Percentiles rank a stretch among this genome's conserved stretches.
These are phyloP conservation scores for Penicillium sp. DNA, from an alignment of 2,329 filamentous ascomycete species.

Conservation along the genomic window DNA sequence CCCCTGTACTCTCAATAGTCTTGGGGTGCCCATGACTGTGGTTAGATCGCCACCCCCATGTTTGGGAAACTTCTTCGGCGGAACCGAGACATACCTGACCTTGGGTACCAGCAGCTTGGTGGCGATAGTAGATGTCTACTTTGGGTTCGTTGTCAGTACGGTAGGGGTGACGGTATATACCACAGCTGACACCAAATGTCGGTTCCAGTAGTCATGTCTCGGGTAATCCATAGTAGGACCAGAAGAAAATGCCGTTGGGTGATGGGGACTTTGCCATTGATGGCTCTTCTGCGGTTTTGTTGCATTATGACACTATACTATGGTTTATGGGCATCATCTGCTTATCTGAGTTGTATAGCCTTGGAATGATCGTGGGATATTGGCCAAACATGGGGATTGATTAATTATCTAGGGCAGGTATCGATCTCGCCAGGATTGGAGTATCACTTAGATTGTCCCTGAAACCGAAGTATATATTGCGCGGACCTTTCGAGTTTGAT, in stretches of 20 bases:
- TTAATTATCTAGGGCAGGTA: not conserved
- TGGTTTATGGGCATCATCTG: not conserved
- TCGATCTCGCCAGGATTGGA: not conserved
- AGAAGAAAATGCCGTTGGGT: not conserved
- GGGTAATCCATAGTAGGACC: too few relatives aligned
- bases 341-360: not conserved
- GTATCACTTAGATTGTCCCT: not conserved
- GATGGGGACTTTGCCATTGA: not conserved
- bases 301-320: not conserved
- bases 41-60: conserved; percentile 5
- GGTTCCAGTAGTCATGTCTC: not conserved
- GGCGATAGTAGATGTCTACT: not conserved
- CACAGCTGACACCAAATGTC: not conserved
- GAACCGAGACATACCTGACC: not conserved
- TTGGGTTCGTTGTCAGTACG: not conserved
- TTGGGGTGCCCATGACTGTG: not conserved
- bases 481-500: not conserved
- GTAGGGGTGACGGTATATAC: not conserved
- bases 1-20: not conserved
- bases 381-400: not conserved
- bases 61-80: not conserved
- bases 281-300: not conserved
- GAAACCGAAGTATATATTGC: not conserved
- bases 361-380: not conserved
- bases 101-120: not conserved